phyloP scores from a whole-genome alignment of 345 rosid genomes.

The Camelina sativa region DNA sequence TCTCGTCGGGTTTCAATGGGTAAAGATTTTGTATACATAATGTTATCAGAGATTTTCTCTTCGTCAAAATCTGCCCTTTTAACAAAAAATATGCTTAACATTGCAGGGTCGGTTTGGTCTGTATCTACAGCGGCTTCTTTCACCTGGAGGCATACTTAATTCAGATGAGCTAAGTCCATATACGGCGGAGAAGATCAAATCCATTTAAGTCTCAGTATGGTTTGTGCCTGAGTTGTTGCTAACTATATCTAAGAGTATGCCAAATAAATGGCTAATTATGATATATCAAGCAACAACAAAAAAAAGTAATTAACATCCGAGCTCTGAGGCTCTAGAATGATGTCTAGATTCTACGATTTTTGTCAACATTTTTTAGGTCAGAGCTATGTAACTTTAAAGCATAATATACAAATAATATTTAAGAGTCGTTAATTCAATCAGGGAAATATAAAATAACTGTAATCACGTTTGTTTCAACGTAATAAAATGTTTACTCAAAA shows the following conservation, averaged over 20 bases:
- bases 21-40: conserved; percentile 42
- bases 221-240: conserved; percentile 14
- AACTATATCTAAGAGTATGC: conserved; percentile 4
- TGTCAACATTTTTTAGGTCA: background rate
- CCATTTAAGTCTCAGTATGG: conserved; percentile 39
- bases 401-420: background rate
- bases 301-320: background rate
- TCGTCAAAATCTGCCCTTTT: background rate
- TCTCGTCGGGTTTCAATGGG: conserved; percentile 84
- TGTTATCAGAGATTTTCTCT: background rate
- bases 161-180: conserved; percentile 45
- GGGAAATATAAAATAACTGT: background rate
- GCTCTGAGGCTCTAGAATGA: background rate
- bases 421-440: background rate
- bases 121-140: conserved; percentile 63
- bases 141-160: conserved; percentile 59
- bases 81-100: background rate
- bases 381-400: conserved; percentile 21
- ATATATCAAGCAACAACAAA: conserved; percentile 2
- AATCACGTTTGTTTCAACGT: background rate
- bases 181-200: conserved; percentile 47
- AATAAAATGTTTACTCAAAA: background rate
- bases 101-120: conserved; percentile 66
- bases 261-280: conserved; percentile 7
- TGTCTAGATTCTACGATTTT: background rate